Conservation (phyloP, 306 rosid genomes). For the Cyamopsis tetragonoloba region DNA sequence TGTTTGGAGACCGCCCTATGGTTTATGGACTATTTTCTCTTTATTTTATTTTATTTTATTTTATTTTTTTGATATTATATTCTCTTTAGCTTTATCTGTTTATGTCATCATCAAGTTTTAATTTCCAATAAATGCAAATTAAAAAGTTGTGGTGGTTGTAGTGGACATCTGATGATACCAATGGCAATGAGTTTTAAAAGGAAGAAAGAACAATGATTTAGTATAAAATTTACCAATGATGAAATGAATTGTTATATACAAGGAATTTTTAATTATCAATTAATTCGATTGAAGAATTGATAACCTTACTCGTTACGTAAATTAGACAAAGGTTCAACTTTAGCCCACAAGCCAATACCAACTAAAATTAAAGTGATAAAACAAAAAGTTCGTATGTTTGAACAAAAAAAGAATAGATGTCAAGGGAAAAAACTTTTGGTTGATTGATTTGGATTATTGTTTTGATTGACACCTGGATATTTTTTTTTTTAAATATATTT, state of each 20-base stretch:
- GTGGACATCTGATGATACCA: slow-evolving; percentile 2
- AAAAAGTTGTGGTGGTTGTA: slow-evolving; percentile 20
- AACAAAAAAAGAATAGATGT: background rate
- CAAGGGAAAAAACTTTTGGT: background rate
- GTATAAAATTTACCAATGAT: slow-evolving; percentile 12
- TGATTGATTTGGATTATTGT: background rate
- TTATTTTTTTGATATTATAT: too few relatives aligned
- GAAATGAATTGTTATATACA: slow-evolving; percentile 3
- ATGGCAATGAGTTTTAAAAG: background rate
- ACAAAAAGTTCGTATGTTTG: background rate
- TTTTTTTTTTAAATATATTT: too few relatives aligned
- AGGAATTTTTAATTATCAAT: background rate
- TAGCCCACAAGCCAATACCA: background rate
- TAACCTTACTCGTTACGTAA: slow-evolving; percentile 7
- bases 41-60: too few relatives aligned
- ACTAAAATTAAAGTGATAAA: background rate
- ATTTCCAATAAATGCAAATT: slow-evolving; percentile 3
- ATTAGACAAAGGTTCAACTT: background rate
- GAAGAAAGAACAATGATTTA: background rate
- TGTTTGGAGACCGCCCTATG: background rate
- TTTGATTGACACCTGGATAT: too few relatives aligned
- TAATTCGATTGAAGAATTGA: background rate
- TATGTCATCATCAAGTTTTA: slow-evolving; percentile 10
- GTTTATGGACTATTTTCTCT: background rate
- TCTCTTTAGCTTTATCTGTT: slow-evolving; percentile 3